Percentiles rank a stretch among this genome's conserved stretches.
phyloP scores from a whole-genome alignment of 768 basidiomycete species.

The Lenzites betulinus region DNA sequence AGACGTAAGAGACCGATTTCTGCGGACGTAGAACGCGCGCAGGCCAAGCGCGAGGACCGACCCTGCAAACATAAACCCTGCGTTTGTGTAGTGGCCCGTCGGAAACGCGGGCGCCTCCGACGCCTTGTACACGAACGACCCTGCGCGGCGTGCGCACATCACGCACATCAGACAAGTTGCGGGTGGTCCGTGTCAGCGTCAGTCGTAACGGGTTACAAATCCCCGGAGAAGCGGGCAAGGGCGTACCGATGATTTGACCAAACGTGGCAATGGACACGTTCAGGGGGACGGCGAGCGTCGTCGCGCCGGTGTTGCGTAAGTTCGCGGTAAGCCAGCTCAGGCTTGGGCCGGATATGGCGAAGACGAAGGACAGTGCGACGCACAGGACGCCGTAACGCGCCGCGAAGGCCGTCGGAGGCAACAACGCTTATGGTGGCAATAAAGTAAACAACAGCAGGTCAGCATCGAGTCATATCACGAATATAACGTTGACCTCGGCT shows the following conservation, averaged over 20 bases:
- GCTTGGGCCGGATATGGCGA: constrained; percentile 36
- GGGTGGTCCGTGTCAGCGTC: background rate
- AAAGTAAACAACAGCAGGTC: background rate
- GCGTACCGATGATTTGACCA: constrained; percentile 38
- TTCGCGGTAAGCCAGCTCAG: constrained; percentile 41
- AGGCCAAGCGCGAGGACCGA: constrained; percentile 18
- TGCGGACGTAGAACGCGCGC: constrained; percentile 23
- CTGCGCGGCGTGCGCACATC: constrained; percentile 8
- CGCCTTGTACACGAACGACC: constrained; percentile 33
- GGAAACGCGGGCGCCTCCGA: constrained; percentile 36
- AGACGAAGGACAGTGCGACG: constrained; percentile 36
- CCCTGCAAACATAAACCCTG: constrained; percentile 33
- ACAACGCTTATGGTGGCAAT: constrained; percentile 15
- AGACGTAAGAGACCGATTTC: constrained; percentile 19
- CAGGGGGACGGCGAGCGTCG: constrained; percentile 36
- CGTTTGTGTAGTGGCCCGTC: constrained; percentile 40
- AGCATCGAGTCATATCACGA: background rate
- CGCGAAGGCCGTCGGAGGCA: constrained; percentile 27
- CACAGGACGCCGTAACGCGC: constrained; percentile 38
- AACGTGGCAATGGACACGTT: constrained; percentile 38
- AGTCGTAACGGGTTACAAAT: background rate
- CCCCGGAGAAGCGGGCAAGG: background rate
- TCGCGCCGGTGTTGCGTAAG: constrained; percentile 33
- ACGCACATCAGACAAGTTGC: background rate
- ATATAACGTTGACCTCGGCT: too few relatives aligned